Conservation (phyloP, 192 early-diverging fungal species). For the Coemansia sp. region DNA sequence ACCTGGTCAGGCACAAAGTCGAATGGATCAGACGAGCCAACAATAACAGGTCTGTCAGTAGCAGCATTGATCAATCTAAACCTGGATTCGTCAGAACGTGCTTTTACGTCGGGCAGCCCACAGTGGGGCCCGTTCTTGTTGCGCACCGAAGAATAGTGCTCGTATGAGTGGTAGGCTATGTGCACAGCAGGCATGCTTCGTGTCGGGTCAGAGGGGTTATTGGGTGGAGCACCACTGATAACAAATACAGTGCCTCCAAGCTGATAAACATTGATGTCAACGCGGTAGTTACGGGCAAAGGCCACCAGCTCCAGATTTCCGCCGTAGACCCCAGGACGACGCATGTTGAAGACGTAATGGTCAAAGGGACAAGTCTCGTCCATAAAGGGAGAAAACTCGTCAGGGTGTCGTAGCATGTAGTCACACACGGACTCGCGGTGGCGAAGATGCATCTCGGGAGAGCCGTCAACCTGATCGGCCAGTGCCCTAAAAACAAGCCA, state of each 20-base stretch:
- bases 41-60: conserved; percentile 1
- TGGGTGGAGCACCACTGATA: conserved; percentile 60
- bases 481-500: conserved; percentile 52
- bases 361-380: conserved; percentile 63
- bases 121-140: conserved; percentile 63
- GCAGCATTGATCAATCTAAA: conserved; percentile 6
- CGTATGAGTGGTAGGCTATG: conserved; percentile 75
- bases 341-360: conserved; percentile 62
- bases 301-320: conserved; percentile 75
- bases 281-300: conserved; percentile 61
- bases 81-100: conserved; percentile 12
- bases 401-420: conserved; percentile 60
- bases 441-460: conserved; percentile 55
- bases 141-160: conserved; percentile 74
- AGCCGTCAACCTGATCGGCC: conserved; percentile 68
- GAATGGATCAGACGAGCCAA: background rate
- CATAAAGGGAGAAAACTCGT: conserved; percentile 64
- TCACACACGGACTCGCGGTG: conserved; percentile 62
- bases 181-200: conserved; percentile 58
- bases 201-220: conserved; percentile 32
- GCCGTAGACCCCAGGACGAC: conserved; percentile 61
- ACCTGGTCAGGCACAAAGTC: background rate
- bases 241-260: conserved; percentile 66
- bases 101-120: conserved; percentile 63
- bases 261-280: conserved; percentile 72